Percentiles rank a stretch among this genome's conserved stretches.
These are phyloP conservation scores for Phaeosphaeria sp. DNA, from an alignment of 2,329 filamentous ascomycete genomes.

Conservation along the genomic window DNA sequence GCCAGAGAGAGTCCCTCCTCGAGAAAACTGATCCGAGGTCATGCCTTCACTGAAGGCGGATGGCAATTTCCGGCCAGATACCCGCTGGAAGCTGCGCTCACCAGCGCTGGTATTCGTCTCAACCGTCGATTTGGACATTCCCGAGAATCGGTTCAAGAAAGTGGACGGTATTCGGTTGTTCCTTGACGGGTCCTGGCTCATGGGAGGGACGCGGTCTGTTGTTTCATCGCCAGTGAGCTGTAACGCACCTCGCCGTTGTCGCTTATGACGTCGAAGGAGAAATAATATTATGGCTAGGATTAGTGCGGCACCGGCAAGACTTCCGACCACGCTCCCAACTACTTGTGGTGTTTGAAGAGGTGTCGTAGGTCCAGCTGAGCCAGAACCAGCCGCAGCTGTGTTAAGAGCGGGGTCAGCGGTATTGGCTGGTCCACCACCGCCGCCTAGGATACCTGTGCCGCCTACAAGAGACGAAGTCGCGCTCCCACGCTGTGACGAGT, in stretches of 20 bases:
- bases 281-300: conserved; percentile 60
- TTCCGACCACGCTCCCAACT: conserved; percentile 69
- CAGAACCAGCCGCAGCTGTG: conserved; percentile 15
- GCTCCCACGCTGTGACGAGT: conserved; percentile 15
- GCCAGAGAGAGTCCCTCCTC: conserved; percentile 42
- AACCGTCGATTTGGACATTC: conserved; percentile 44
- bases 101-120: conserved; percentile 45
- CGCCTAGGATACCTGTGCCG: neutral
- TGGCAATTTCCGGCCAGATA: conserved; percentile 58
- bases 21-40: conserved; percentile 48
- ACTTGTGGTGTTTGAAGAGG: conserved; percentile 59
- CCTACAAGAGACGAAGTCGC: conserved; percentile 16
- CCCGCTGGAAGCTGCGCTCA: conserved; percentile 55
- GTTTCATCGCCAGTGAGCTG: conserved; percentile 38
- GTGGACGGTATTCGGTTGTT: conserved; percentile 49
- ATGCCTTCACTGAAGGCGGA: conserved; percentile 58
- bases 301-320: conserved; percentile 63
- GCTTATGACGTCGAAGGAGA: conserved; percentile 60
- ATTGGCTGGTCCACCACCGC: conserved; percentile 20
- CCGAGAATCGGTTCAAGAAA: conserved; percentile 49
- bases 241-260: conserved; percentile 36
- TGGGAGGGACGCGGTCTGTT: conserved; percentile 42
- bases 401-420: conserved; percentile 23
- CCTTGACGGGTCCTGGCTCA: conserved; percentile 47
- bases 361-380: conserved; percentile 16